Evolutionary conservation across 345 rosid species (phyloP).

Genomic region (Litchi chinensis): DNA sequence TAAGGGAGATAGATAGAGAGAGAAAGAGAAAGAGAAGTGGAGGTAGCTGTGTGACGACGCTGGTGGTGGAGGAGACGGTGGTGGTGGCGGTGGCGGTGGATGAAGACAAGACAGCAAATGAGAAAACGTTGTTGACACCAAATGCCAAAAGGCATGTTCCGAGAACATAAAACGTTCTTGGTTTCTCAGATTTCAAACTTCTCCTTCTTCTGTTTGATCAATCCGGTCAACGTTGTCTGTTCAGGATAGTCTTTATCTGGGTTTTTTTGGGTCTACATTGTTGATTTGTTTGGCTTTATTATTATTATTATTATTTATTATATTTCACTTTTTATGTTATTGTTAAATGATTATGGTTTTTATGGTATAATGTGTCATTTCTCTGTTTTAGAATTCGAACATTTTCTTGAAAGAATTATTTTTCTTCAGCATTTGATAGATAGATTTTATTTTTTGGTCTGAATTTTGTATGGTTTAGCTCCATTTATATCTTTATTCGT

Average conservation of each 20-base stretch:
- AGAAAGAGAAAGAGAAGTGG: conserved; percentile 17
- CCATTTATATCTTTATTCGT: not conserved
- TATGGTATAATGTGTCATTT: conserved; percentile 1
- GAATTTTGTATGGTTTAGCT: not conserved
- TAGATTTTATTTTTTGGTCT: not conserved
- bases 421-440: not conserved
- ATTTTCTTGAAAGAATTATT: not conserved
- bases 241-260: not conserved
- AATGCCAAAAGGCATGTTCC: not conserved
- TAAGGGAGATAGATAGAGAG: conserved; percentile 27
- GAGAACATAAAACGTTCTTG: not conserved
- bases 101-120: not conserved
- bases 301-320: not conserved
- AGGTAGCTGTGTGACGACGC: not conserved
- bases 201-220: not conserved
- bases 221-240: not conserved
- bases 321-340: no score
- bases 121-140: not conserved
- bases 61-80: conserved; percentile 5
- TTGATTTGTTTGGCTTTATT: not conserved
- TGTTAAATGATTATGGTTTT: not conserved
- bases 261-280: not conserved
- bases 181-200: conserved; percentile 1
- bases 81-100: conserved; percentile 6
- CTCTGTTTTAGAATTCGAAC: not conserved